Evolutionary conservation across 2,329 filamentous ascomycete genomes (phyloP).

Genomic region (Curvularia verruculosa): DNA sequence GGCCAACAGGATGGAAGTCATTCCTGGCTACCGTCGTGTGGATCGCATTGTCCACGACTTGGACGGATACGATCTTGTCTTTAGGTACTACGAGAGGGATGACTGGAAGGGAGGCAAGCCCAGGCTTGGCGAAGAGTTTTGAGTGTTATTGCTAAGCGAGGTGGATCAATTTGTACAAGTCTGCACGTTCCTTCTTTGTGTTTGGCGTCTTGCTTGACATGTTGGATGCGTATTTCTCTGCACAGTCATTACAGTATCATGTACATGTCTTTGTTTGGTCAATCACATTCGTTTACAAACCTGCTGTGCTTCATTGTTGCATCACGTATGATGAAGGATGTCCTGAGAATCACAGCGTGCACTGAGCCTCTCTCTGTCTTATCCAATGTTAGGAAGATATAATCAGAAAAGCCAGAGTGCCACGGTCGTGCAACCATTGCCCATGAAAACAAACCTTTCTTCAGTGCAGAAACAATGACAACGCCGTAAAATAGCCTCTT

Average conservation of each 20-base stretch:
- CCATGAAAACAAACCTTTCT: too few species aligned
- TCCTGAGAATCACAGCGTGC: background rate
- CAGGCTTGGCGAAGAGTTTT: conserved; percentile 61
- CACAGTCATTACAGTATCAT: conserved; percentile 12
- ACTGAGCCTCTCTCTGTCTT: background rate
- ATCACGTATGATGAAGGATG: background rate
- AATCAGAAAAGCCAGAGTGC: too few species aligned
- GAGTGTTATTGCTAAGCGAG: background rate
- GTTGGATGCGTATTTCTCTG: background rate
- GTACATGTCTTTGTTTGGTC: background rate
- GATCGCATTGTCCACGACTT: conserved; percentile 97
- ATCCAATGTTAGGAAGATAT: background rate
- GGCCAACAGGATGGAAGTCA: conserved; percentile 69
- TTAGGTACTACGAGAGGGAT: conserved; percentile 92
- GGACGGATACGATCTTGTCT: conserved; percentile 95
- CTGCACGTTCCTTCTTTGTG: background rate
- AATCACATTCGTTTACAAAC: background rate
- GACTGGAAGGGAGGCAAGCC: conserved; percentile 74
- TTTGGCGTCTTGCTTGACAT: background rate
- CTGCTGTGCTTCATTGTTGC: background rate
- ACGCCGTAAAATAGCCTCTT: too few species aligned
- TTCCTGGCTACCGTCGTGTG: conserved; percentile 84
- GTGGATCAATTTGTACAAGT: background rate
- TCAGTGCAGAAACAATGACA: too few species aligned
- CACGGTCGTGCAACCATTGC: too few species aligned